Evolutionary conservation across 257 asterid species (phyloP), one percentile per base, ranked within the genome.

Genomic region (Osmanthus fragrans): DNA sequence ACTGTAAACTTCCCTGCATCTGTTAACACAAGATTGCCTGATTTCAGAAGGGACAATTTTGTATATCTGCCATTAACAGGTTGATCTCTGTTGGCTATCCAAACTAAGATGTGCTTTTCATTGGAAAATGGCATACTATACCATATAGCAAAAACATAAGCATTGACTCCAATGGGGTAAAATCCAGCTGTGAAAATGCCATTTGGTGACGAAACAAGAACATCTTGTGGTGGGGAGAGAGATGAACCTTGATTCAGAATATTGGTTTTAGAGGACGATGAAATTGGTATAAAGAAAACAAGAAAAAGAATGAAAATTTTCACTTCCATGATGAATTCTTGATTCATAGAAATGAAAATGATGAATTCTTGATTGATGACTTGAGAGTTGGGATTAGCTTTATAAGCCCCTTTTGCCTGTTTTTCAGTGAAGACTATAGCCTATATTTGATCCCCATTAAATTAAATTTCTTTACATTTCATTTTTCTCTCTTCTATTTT

Each of bases 51-150:
- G 1, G 76, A 29, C 3, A 77, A 76, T 76, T 73, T 77, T 4
- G 85, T 66, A n/a, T 67, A 4, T 56, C 64, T 69, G 2, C 80
- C 79, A 54, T 69, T 73, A 3, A 76, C 84, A 1, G 84, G 84
- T 37, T 37, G 45, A 65, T 81, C 78, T 5, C 84, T 47, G 19
- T 76, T 81, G 10, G 81, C 84, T 81, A 76, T 76, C 84, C 84
- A 81, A 25, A 81, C 76, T 0, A 76, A 19, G 56, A 77, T 73
- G 54, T 36, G 10, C 19, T 25, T n/a, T 6, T 74, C 75, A 32
- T 81, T 67, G 15, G n/a, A 21, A 42, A 54, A 42, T 11, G 63
- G 45, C 30, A 77, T 19, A 5, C 73, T 72, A 40, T 5, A 72
- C 75, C 82, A 79, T 58, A 79, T 66, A 1, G 70, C 45, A 15